phyloP scores from a whole-genome alignment of 208 protist genomes.

The Wallacemonas sp. region DNA sequence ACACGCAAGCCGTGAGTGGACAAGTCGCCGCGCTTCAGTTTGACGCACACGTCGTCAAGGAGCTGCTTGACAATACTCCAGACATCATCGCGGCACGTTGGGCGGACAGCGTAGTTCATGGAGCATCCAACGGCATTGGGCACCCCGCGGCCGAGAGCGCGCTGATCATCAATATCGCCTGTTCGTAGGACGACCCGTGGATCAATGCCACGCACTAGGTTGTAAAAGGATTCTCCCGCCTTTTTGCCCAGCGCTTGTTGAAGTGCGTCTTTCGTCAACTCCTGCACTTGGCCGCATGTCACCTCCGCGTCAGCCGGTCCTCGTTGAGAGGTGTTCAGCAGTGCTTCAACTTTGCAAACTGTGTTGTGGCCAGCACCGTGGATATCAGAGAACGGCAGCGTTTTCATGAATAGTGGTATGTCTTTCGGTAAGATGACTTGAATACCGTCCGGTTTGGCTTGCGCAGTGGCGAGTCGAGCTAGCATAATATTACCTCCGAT shows the following conservation, averaged over 20 bases:
- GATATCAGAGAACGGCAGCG: conserved; percentile 57
- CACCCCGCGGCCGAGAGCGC: conserved; percentile 48
- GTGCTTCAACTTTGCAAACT: conserved; percentile 49
- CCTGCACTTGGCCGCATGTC: conserved; percentile 67
- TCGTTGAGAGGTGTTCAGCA: conserved; percentile 28
- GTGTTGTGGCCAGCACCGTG: conserved; percentile 73
- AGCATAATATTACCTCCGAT: conserved; percentile 87
- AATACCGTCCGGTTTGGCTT: conserved; percentile 78
- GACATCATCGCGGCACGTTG: conserved; percentile 53
- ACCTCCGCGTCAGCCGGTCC: conserved; percentile 22
- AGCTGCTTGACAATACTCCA: conserved; percentile 65
- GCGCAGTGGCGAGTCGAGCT: conserved; percentile 67
- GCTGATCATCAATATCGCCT: conserved; percentile 71
- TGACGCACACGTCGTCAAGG: conserved; percentile 66
- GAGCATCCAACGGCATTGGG: conserved; percentile 72
- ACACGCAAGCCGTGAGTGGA: conserved; percentile 47
- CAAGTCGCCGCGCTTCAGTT: conserved; percentile 55
- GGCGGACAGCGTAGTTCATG: conserved; percentile 91
- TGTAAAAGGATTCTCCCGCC: conserved; percentile 72
- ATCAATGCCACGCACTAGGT: conserved; percentile 69
- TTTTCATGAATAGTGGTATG: conserved; percentile 35
- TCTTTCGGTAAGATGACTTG: conserved; percentile 44
- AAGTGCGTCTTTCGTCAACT: conserved; percentile 45
- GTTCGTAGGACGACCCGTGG: conserved; percentile 68
- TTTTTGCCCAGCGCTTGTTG: conserved; percentile 61